A percentile compares a stretch with the other conserved stretches of the same genome.
Conservation (phyloP, 192 early-diverging fungal species). For the Rhizoclosmatium globosum region DNA sequence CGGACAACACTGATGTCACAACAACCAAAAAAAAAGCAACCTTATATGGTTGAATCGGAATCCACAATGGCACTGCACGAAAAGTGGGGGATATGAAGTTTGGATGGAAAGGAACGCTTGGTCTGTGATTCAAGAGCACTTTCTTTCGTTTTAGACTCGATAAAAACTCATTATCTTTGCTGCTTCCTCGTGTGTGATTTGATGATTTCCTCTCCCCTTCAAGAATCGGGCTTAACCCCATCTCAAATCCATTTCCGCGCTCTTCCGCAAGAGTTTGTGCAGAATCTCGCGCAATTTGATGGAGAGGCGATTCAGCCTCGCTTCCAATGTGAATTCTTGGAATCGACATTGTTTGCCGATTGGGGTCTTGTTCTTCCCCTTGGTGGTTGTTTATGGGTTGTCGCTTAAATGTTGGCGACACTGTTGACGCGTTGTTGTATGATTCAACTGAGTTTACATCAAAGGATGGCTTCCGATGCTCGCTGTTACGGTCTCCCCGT, state of each 20-base stretch:
- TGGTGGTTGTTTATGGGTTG: no score
- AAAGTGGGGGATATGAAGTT: slow-evolving; percentile 11
- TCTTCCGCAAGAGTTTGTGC: background rate
- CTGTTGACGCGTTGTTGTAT: no score
- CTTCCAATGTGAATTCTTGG: background rate
- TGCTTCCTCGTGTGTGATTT: background rate
- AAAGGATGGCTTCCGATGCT: no score
- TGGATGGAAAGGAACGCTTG: background rate
- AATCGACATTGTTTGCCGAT: background rate
- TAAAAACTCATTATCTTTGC: background rate
- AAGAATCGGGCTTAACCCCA: no score
- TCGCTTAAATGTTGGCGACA: no score
- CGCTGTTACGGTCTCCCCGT: no score
- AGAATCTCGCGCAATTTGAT: background rate
- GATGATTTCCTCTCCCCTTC: no score
- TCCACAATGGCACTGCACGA: slow-evolving; percentile 16
- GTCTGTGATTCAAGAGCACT: background rate
- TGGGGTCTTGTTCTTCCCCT: no score
- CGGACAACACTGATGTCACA: slow-evolving; percentile 1
- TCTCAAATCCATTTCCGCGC: background rate
- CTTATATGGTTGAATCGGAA: background rate
- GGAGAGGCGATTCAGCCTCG: background rate
- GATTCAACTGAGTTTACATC: no score
- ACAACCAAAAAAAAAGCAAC: background rate
- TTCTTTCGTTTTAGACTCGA: background rate